These are phyloP conservation scores for Umbellularia californica DNA, from an alignment of 164 flowering plant species.

Conservation along the genomic window DNA sequence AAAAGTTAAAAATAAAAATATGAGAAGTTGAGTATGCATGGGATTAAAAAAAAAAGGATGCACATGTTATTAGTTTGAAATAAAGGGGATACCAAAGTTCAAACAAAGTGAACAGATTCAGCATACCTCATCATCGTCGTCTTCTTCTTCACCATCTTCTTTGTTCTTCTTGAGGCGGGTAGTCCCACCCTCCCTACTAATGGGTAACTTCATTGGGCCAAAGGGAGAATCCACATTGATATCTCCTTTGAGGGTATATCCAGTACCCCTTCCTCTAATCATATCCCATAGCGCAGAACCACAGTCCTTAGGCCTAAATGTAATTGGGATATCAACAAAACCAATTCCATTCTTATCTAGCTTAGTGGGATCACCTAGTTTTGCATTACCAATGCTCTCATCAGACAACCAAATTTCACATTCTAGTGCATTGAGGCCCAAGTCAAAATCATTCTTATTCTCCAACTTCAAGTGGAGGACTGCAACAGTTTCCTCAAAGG, in stretches of 20 bases:
- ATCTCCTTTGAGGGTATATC: constrained; percentile 25
- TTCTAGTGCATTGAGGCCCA: constrained; percentile 27
- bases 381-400: constrained; percentile 20
- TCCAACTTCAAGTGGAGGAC: constrained; percentile 24
- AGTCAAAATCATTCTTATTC: constrained; percentile 29
- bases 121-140: constrained; percentile 13
- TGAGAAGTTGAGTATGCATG: neutral
- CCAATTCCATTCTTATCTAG: constrained; percentile 21
- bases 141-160: constrained; percentile 21
- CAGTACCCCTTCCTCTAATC: constrained; percentile 27
- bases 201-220: constrained; percentile 27
- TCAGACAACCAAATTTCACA: constrained; percentile 23
- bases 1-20: neutral
- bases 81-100: neutral
- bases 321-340: constrained; percentile 19
- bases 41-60: neutral
- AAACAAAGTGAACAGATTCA: neutral
- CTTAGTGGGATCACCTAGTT: constrained; percentile 15
- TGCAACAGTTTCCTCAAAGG: constrained; percentile 29
- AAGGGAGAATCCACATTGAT: constrained; percentile 22
- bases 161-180: constrained; percentile 20
- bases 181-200: constrained; percentile 17
- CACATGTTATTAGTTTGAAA: neutral
- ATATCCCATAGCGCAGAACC: constrained; percentile 34
- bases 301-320: constrained; percentile 28